Evolutionary conservation across 768 basidiomycete species (phyloP).

Genomic region (Rubroboletus pulcherrimus): DNA sequence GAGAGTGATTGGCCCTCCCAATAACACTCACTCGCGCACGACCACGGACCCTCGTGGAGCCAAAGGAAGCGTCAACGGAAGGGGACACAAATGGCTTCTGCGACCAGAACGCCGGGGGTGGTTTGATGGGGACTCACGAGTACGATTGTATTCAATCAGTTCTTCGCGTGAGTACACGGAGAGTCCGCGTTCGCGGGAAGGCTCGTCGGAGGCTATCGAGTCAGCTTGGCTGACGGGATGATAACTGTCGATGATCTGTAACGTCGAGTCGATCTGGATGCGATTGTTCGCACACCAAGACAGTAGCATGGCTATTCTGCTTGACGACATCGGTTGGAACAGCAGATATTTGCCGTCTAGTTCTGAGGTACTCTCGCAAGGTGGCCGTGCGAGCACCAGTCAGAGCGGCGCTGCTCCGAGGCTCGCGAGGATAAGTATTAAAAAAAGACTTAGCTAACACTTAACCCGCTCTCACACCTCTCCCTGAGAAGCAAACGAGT

Average conservation of each 20-base stretch:
- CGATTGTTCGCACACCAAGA: constrained; percentile 48
- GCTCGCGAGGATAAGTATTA: constrained; percentile 19
- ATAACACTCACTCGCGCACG: not conserved
- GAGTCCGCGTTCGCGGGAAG: constrained; percentile 16
- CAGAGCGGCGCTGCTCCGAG: constrained; percentile 15
- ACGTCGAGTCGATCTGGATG: constrained; percentile 44
- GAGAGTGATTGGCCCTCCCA: not conserved
- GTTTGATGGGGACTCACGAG: constrained; percentile 26
- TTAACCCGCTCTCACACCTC: constrained; percentile 3
- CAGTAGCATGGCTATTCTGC: constrained; percentile 28
- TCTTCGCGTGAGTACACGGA: constrained; percentile 24
- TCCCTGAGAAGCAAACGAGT: not conserved
- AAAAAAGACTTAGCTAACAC: constrained; percentile 22
- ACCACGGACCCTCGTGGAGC: not conserved
- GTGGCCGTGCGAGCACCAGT: not conserved
- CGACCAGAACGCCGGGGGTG: constrained; percentile 8
- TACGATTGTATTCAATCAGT: constrained; percentile 19
- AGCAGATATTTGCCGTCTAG: not conserved
- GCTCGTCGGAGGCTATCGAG: constrained; percentile 1
- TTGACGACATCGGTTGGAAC: constrained; percentile 18
- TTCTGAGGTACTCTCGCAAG: not conserved
- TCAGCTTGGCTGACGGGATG: not conserved
- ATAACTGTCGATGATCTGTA: constrained; percentile 32
- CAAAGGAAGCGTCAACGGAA: not conserved
- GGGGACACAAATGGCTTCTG: not conserved